Evolutionary conservation across 2,329 filamentous ascomycete genomes (phyloP), one percentile per base, ranked within the genome.

Genomic region (Paracoccidioides brasiliensis): DNA sequence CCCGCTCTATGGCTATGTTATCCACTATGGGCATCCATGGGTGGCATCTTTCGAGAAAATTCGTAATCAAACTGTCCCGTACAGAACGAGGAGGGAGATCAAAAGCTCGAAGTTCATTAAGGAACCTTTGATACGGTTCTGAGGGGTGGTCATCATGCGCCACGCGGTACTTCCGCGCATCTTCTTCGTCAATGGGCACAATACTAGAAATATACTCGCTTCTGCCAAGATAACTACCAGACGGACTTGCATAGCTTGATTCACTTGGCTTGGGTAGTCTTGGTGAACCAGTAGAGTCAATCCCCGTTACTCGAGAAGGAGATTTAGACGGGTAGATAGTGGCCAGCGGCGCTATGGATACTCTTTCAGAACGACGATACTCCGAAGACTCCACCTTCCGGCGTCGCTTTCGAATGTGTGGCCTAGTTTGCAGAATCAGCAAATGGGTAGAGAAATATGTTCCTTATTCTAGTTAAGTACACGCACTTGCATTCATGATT

Each of bases 11-110:
- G 44, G 51, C 46, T 10, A 52, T 52, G 40, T 50, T 57, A n/a
- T 56, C 57, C 38, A 61, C 54, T 14, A 61, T 43, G 0, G 59
- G 58, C 59, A 60, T 60, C 58, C 59, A 60, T 3, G 59, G 59
- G 12, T 52, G 53, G 33, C 58, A 59, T 54, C 56, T 33, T 15
- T 58, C 51, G 32, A 60, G 44, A 49, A 61, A 61, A 49, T 57
- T 61, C 14, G 52, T 50, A 46, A 61, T 43, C 42, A 61, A 45
- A 32, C 53, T 60, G 38, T 57, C 52, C 30, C 56, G 49, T 3
- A 58, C 37, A 3, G 58, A 56, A 22, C 57, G 53, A 22, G 48
- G 56, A 2, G 58, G 56, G 15, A 57, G 42, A 32, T 59, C 57
- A 22, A 59, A 48, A 32, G 51, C 43, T 22, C 53, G 49, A 28